Evolutionary conservation across 306 rosid genomes (phyloP), one percentile per base, ranked within the genome.

Genomic region (Glycine tomentella): DNA sequence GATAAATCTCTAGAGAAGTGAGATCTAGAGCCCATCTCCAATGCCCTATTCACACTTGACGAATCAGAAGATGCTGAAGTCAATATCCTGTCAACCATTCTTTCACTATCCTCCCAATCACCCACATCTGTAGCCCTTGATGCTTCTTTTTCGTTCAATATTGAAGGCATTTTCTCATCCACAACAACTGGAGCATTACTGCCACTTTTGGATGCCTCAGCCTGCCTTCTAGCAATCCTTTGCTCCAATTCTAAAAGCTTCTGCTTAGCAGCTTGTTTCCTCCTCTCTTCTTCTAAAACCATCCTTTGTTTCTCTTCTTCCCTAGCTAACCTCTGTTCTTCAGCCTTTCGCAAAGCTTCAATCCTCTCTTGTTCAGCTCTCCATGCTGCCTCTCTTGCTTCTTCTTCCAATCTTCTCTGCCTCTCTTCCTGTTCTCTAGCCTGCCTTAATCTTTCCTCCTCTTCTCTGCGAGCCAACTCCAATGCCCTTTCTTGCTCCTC

Each of bases 21-120:
- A 82, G 90, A 64, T 85, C 95, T 90, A 66, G 90, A 87, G 42
- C 94, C 90, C 63, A 82, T 82, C 83, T 92, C 97, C 69, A 86
- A 75, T 33, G 91, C 82, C 85, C 93, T 89, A 84, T 86, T 87
- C 83, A 91, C 82, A 87, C 89, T 81, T 11, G 95, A 89, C 12
- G 98, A 91, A 88, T 91, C 97, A 77, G 97, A 91, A 80, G 95
- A 93, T 51, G 91, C 95, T 0, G 94, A 95, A 52, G 95, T 87
- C 34, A 93, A 83, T 68, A 93, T 89, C 82, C 97, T 86, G 83
- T 93, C 97, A 82, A 91, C 97, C 95, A 91, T 90, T 85, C 93
- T 87, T 89, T 95, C 99, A 80, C 94, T 87, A 65, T 90, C 99
- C 77, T 95, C 99, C 99, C 99, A 95, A 77, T 95, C 93, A 80